Evolutionary conservation across 2,329 filamentous ascomycete genomes (phyloP), one percentile per base, ranked within the genome.

Genomic region (Phoma sp.): DNA sequence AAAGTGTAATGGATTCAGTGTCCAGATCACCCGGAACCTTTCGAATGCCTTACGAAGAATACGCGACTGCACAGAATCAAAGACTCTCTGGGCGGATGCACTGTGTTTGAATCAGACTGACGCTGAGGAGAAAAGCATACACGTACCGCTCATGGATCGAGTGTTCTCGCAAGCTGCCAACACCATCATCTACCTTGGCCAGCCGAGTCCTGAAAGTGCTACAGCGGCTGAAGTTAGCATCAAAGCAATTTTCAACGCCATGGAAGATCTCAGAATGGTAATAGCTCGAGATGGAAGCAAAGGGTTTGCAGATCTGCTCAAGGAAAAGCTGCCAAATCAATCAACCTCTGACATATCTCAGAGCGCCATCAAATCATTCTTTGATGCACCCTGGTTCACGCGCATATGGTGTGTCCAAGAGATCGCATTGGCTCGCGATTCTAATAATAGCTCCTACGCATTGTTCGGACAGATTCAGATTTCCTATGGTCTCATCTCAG

Each of bases 391-490:
- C 14, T 37, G 42, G 42, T 46, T 29, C 17, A 11, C 9, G 11
- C 42, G 42, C 17, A 29, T 26, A n/a, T 46, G 42, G 32, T 46
- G 42, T 14, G 15, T 29, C 1, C 42, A 46, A n/a, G 42, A 46
- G 11, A 37, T 46, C 3, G 6, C 21, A 5, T 25, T 46, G 23
- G 25, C 45, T 17, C 20, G 33, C 18, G 4, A 39, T 6, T 14
- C 17, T 14, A 3, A 2, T 5, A 5, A 6, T 9, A 7, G 15
- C 14, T 32, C 34, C 2, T 38, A 38, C 21, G 12, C 12, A 3
- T 12, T 47, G n/a, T 47, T 21, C 7, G 25, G 17, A 12, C 11
- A 38, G 6, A 7, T n/a, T 2, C 14, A 5, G 7, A 17, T 25
- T 15, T 12, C 28, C 5, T 42, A 30, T 7, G 4, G 5, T 18